Evolutionary conservation across 345 rosid genomes (phyloP), one percentile per base, ranked within the genome.

Genomic region (Syzygium aqueum): DNA sequence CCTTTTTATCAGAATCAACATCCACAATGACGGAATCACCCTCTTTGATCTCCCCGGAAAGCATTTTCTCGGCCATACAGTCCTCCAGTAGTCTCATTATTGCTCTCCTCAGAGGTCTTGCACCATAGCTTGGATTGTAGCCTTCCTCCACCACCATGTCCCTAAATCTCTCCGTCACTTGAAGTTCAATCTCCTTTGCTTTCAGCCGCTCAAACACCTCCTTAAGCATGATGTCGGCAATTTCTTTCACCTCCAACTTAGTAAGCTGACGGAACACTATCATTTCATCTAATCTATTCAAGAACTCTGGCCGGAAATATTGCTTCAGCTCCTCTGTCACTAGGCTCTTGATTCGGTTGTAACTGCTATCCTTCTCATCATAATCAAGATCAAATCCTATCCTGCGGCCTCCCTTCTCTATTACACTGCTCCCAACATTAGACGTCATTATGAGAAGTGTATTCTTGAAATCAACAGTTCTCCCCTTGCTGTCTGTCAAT

Each of bases 91-190:
- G 90, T 85, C 94, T 92, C 89, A 90, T 90, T 80, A 94, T 90
- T 2, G 96, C 95, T 84, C 96, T 93, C 77, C 93, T 91, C 88
- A 95, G 89, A 0, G 98, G 96, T 84, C 98, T 94, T 2, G 95
- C 98, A 77, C 96, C 96, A 67, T 94, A 93, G 85, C 90, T 90
- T 2, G 93, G 92, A 85, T 91, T 92, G 22, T 91, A 89, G 12
- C 96, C 96, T 91, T 93, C 96, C 30, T 93, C 88, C 1, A 94
- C 92, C 7, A 94, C 89, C 87, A 90, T 90, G 86, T 91, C 92
- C 84, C 83, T 93, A 84, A 93, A 92, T 23, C 89, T 87, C 77
- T 91, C 93, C 0, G 94, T 93, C 84, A 94, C 95, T 25, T 89
- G 90, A 16, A 95, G 90, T 86, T 90, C 89, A 21, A 93, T 93